Conservation (phyloP, 1,284 basidiomycete species). For the Polyporus tsugae region DNA sequence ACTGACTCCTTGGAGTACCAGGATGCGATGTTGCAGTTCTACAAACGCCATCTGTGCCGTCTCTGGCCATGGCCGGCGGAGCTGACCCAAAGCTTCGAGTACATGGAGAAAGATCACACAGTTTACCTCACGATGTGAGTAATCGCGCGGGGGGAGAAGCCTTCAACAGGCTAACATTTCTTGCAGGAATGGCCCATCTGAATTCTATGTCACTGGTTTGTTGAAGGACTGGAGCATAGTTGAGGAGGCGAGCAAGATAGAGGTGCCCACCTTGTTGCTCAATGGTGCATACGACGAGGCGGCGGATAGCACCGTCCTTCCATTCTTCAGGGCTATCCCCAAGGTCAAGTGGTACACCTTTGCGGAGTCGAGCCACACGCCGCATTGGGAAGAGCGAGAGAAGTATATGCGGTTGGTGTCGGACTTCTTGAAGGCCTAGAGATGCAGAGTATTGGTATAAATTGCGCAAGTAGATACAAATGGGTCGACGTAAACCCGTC, state of each 20-base stretch:
- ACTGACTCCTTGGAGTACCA: slow-evolving; percentile 55
- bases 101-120: slow-evolving; percentile 53
- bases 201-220: slow-evolving; percentile 56
- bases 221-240: slow-evolving; percentile 59
- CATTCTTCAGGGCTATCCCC: slow-evolving; percentile 54
- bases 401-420: slow-evolving; percentile 36
- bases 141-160: slow-evolving; percentile 19
- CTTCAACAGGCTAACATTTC: background rate
- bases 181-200: slow-evolving; percentile 59
- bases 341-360: slow-evolving; percentile 44
- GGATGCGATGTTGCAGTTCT: slow-evolving; percentile 53
- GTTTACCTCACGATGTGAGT: slow-evolving; percentile 57
- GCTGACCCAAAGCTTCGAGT: slow-evolving; percentile 38
- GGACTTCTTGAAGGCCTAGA: slow-evolving; percentile 28
- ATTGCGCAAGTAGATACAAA: slow-evolving; percentile 7
- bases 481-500: background rate
- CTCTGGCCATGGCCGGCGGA: slow-evolving; percentile 53
- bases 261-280: slow-evolving; percentile 56
- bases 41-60: slow-evolving; percentile 53
- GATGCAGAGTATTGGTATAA: background rate
- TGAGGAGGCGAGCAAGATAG: slow-evolving; percentile 53
- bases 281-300: slow-evolving; percentile 62
- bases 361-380: slow-evolving; percentile 39
- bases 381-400: slow-evolving; percentile 42
- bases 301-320: slow-evolving; percentile 51